Percentiles rank a stretch among this genome's conserved stretches.
Conservation (phyloP, 306 rosid genomes). For the Cicer chorassanicum region DNA sequence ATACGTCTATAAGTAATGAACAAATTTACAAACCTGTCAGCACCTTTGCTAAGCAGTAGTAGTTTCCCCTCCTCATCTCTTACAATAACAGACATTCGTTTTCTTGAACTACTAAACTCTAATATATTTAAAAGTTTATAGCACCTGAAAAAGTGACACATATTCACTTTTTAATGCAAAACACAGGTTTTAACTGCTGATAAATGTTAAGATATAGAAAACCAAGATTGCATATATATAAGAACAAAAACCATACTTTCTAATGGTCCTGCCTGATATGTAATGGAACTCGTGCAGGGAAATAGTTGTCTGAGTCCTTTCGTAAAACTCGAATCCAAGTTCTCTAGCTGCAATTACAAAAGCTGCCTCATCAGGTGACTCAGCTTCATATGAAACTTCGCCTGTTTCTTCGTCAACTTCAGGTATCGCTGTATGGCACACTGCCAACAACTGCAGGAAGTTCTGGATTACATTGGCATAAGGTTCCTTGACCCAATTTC, state of each 20-base stretch:
- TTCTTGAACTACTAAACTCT: constrained; percentile 91
- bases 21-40: constrained; percentile 79
- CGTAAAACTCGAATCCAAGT: constrained; percentile 85
- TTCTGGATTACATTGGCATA: constrained; percentile 60
- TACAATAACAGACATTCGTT: constrained; percentile 86
- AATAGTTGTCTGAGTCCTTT: constrained; percentile 76
- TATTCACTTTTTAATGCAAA: constrained; percentile 1
- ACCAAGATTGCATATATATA: constrained; percentile 11
- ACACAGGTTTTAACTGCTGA: constrained; percentile 8
- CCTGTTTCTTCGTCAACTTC: constrained; percentile 82
- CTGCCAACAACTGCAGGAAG: constrained; percentile 69
- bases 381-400: constrained; percentile 77
- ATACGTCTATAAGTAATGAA: constrained; percentile 6
- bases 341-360: constrained; percentile 91
- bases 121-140: constrained; percentile 65
- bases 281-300: constrained; percentile 68
- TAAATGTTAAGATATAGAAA: constrained; percentile 9
- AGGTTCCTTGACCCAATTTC: constrained; percentile 76
- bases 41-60: constrained; percentile 80
- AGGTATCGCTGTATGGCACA: constrained; percentile 93
- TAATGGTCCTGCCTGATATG: constrained; percentile 47
- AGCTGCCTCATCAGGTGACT: constrained; percentile 98
- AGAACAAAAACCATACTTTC: constrained; percentile 56
- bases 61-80: constrained; percentile 70
- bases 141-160: constrained; percentile 53